Evolutionary conservation across 495 filamentous ascomycete species (phyloP).

Genomic region (Daldinia caldariorum): DNA sequence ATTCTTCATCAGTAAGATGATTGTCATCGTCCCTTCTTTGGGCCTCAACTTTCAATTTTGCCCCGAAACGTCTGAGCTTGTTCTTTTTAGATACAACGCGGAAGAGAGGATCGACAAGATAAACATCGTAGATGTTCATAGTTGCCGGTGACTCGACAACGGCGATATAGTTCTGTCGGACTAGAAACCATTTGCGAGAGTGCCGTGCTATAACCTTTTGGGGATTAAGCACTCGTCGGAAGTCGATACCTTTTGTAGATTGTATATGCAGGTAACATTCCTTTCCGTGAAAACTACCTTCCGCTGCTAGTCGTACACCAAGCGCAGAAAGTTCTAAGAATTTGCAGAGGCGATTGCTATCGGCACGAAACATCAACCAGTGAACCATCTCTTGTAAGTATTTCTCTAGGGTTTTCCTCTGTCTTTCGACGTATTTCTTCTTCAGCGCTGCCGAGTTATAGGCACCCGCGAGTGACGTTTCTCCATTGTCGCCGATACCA

Average conservation of each 20-base stretch:
- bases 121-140: conserved; percentile 99
- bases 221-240: conserved; percentile 81
- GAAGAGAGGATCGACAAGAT: conserved; percentile 89
- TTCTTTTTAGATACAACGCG: conserved; percentile 77
- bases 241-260: conserved; percentile 89
- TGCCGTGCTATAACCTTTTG: conserved; percentile 79
- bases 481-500: conserved; percentile 49
- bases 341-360: conserved; percentile 94
- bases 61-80: conserved; percentile 71
- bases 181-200: conserved; percentile 94
- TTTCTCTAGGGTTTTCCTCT: conserved; percentile 85
- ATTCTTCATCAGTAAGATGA: conserved; percentile 66
- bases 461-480: conserved; percentile 34
- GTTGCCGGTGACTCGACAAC: conserved; percentile 98
- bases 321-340: conserved; percentile 95
- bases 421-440: conserved; percentile 66
- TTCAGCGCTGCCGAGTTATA: conserved; percentile 50
- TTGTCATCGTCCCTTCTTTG: conserved; percentile 49
- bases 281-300: conserved; percentile 97
- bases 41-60: conserved; percentile 60
- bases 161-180: conserved; percentile 96
- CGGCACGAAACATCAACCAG: conserved; percentile 93
- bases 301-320: conserved; percentile 92
- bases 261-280: conserved; percentile 94
- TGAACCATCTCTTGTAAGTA: conserved; percentile 96